These are phyloP conservation scores for Ilyonectria mors-panacis DNA, from an alignment of 2,329 filamentous ascomycete genomes.

Conservation along the genomic window DNA sequence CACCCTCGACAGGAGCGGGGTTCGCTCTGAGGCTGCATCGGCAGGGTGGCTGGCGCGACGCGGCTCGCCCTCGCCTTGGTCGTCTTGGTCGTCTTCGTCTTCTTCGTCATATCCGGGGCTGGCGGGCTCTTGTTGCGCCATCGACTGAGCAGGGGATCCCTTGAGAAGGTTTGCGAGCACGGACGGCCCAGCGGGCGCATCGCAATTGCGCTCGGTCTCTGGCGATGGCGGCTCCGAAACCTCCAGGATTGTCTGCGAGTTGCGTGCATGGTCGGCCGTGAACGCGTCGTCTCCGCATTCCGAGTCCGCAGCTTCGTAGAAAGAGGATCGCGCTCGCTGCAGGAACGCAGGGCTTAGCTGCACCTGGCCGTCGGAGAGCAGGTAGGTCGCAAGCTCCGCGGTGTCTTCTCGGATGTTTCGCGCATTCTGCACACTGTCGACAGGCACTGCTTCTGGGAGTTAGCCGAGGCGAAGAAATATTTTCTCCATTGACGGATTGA, in stretches of 20 bases:
- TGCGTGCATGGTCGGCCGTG: constrained; percentile 43
- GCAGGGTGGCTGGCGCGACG: constrained; percentile 24
- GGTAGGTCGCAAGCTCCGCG: constrained; percentile 87
- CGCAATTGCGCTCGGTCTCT: constrained; percentile 34
- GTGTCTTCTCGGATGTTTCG: constrained; percentile 88
- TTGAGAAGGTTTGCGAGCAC: constrained; percentile 66
- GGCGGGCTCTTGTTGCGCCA: constrained; percentile 38
- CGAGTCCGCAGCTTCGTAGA: constrained; percentile 47
- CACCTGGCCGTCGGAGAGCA: constrained; percentile 75
- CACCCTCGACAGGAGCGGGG: constrained; percentile 61
- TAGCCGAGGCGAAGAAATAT: constrained; percentile 1
- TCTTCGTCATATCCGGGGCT: constrained; percentile 14
- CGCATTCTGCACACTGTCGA: constrained; percentile 82
- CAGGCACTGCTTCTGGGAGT: constrained; percentile 56
- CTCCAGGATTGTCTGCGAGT: constrained; percentile 71
- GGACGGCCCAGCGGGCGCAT: constrained; percentile 53
- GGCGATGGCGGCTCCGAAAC: constrained; percentile 65
- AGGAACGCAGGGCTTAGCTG: constrained; percentile 63
- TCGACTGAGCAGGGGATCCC: constrained; percentile 62
- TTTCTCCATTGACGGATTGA: not conserved
- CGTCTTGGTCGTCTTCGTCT: constrained; percentile 15
- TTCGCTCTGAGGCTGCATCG: constrained; percentile 57
- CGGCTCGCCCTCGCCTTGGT: constrained; percentile 29
- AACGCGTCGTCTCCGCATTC: constrained; percentile 43
- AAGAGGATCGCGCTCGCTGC: constrained; percentile 51